These are phyloP conservation scores for Panicum hallii DNA, from an alignment of 202 grass and related monocot genomes.

Conservation along the genomic window DNA sequence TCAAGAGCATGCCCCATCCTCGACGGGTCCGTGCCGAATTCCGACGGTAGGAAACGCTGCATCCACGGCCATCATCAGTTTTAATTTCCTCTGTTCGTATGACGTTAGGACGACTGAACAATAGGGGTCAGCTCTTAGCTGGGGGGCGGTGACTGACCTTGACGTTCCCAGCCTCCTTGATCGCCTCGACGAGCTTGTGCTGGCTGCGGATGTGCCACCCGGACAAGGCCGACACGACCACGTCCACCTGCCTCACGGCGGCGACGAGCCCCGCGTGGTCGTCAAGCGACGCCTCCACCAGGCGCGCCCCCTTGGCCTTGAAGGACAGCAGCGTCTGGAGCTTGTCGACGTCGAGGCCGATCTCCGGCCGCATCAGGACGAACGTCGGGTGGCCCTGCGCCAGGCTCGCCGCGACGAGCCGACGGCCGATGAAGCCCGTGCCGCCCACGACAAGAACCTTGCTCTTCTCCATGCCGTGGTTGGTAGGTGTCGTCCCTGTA, in stretches of 20 bases:
- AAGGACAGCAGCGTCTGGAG: constrained; percentile 59
- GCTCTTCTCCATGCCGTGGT: constrained; percentile 44
- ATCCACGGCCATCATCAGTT: background rate
- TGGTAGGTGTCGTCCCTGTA: too few species aligned
- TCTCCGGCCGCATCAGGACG: constrained; percentile 59
- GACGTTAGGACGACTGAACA: too few species aligned
- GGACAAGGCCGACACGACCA: constrained; percentile 57
- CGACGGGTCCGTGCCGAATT: constrained; percentile 64
- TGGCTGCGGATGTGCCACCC: constrained; percentile 43
- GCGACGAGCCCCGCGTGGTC: constrained; percentile 54
- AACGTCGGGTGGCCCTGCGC: constrained; percentile 54
- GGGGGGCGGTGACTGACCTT: constrained; percentile 46
- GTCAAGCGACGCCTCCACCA: constrained; percentile 54
- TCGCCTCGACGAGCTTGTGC: constrained; percentile 63
- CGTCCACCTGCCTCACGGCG: constrained; percentile 61
- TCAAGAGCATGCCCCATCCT: constrained; percentile 61
- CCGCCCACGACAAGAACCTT: constrained; percentile 53
- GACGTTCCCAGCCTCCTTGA: constrained; percentile 67
- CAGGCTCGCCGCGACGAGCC: constrained; percentile 58
- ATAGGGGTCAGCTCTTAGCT: too few species aligned
- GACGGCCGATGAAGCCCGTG: constrained; percentile 52
- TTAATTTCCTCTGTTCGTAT: background rate
- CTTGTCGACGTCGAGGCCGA: constrained; percentile 49
- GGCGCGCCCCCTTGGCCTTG: constrained; percentile 51
- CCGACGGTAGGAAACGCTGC: constrained; percentile 69